Percentiles rank a stretch among this genome's conserved stretches.
Conservation (phyloP, 2,329 filamentous ascomycete genomes). For the Fusarium penzigii region DNA sequence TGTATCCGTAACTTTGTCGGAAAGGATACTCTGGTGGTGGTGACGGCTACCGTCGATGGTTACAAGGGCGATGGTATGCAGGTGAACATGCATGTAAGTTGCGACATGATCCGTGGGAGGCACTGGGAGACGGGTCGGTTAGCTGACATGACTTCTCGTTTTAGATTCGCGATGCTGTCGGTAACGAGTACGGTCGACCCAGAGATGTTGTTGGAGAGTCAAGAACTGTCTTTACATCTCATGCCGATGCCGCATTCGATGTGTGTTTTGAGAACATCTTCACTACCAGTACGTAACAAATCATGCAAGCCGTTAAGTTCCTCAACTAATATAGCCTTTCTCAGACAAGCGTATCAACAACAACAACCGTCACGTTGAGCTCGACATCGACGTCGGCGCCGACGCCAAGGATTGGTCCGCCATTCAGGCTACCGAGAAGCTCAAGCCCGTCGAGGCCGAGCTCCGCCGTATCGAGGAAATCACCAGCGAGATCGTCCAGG, state of each 20-base stretch:
- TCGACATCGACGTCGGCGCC: slow-evolving; percentile 94
- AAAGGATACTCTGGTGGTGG: slow-evolving; percentile 90
- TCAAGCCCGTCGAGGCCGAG: slow-evolving; percentile 95
- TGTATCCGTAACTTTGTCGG: slow-evolving; percentile 97
- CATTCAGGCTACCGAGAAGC: slow-evolving; percentile 94
- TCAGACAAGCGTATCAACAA: slow-evolving; percentile 33
- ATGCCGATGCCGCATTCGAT: slow-evolving; percentile 89
- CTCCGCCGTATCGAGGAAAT: slow-evolving; percentile 90
- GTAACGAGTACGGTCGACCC: slow-evolving; percentile 92
- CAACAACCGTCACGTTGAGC: slow-evolving; percentile 73
- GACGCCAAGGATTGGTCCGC: slow-evolving; percentile 98
- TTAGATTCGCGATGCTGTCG: slow-evolving; percentile 91
- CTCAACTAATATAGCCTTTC: slow-evolving; percentile 11
- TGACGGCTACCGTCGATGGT: slow-evolving; percentile 88
- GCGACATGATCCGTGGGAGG: not conserved
- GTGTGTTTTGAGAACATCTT: slow-evolving; percentile 93
- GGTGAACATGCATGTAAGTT: slow-evolving; percentile 86
- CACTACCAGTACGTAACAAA: slow-evolving; percentile 61
- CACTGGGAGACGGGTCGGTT: not conserved
- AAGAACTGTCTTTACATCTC: slow-evolving; percentile 90
- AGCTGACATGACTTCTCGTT: slow-evolving; percentile 7
- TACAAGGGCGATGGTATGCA: slow-evolving; percentile 86
- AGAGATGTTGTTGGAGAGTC: slow-evolving; percentile 91
- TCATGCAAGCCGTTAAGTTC: not conserved
- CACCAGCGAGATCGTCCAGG: slow-evolving; percentile 80